Evolutionary conservation across 108 stramenopile genomes (phyloP).

Genomic region (Nitzschia inconspicua): DNA sequence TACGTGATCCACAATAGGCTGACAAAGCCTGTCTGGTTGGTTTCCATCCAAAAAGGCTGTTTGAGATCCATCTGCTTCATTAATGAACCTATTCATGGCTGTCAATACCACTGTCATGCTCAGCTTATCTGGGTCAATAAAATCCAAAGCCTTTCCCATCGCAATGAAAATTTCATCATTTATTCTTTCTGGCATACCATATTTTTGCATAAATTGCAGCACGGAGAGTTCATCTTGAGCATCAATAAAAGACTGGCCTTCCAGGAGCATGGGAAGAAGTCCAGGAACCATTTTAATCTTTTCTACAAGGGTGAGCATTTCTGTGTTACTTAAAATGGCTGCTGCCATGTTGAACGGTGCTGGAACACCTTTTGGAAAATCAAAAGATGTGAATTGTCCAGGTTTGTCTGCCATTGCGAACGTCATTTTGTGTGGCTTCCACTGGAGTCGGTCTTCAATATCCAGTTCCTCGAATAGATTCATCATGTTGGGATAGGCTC

Average conservation of each 20-base stretch:
- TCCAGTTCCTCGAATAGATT: constrained; percentile 87
- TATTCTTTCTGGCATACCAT: constrained; percentile 93
- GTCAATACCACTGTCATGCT: constrained; percentile 93
- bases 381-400: constrained; percentile 91
- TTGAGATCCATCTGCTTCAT: constrained; percentile 91
- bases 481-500: constrained; percentile 94
- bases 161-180: constrained; percentile 95
- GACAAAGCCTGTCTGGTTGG: constrained; percentile 88
- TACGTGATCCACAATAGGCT: constrained; percentile 84
- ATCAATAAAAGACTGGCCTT: constrained; percentile 92
- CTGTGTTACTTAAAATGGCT: constrained; percentile 91
- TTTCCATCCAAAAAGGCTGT: constrained; percentile 95
- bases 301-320: constrained; percentile 90
- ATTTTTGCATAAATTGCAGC: constrained; percentile 89
- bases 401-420: constrained; percentile 90
- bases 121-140: constrained; percentile 94
- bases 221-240: constrained; percentile 90
- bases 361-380: constrained; percentile 90
- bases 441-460: constrained; percentile 92
- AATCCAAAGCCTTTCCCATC: constrained; percentile 95
- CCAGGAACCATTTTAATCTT: constrained; percentile 84
- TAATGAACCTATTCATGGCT: constrained; percentile 94
- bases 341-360: constrained; percentile 92
- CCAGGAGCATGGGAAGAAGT: constrained; percentile 87
- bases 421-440: constrained; percentile 95